A percentile compares a stretch with the other conserved stretches of the same genome.
These are phyloP conservation scores for Colletotrichum liaoningense DNA, from an alignment of 2,329 filamentous ascomycete species.

Conservation along the genomic window DNA sequence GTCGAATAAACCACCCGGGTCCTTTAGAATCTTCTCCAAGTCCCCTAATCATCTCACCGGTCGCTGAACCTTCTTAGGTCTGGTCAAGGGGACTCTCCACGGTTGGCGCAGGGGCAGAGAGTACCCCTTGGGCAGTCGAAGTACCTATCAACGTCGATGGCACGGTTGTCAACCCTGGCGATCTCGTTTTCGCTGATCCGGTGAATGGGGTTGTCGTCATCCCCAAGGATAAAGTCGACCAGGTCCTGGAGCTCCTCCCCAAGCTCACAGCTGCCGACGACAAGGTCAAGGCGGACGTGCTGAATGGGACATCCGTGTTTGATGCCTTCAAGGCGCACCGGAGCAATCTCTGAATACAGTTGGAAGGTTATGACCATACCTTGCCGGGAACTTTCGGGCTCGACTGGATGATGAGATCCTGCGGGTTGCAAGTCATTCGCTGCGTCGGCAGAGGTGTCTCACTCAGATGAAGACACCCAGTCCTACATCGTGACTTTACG, in stretches of 20 bases:
- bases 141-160: constrained; percentile 57
- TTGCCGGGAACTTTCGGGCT: not conserved
- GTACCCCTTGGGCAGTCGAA: constrained; percentile 65
- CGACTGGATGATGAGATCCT: not conserved
- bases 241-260: constrained; percentile 71
- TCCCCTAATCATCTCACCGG: not conserved
- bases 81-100: constrained; percentile 69
- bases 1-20: constrained; percentile 40
- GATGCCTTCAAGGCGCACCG: constrained; percentile 74
- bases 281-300: constrained; percentile 73
- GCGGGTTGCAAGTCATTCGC: not conserved
- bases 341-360: constrained; percentile 43
- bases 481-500: not conserved
- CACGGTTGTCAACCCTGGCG: constrained; percentile 62
- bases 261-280: constrained; percentile 62
- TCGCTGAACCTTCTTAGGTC: constrained; percentile 49
- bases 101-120: constrained; percentile 67
- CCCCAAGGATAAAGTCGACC: constrained; percentile 68
- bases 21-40: not conserved
- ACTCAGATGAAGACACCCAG: not conserved
- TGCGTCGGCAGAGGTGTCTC: too few species aligned
- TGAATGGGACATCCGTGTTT: constrained; percentile 68
- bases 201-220: constrained; percentile 78
- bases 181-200: constrained; percentile 77
- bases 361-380: not conserved